These are phyloP conservation scores for Microbotryomycetes sp. DNA, from an alignment of 1,284 basidiomycete genomes.

Conservation along the genomic window DNA sequence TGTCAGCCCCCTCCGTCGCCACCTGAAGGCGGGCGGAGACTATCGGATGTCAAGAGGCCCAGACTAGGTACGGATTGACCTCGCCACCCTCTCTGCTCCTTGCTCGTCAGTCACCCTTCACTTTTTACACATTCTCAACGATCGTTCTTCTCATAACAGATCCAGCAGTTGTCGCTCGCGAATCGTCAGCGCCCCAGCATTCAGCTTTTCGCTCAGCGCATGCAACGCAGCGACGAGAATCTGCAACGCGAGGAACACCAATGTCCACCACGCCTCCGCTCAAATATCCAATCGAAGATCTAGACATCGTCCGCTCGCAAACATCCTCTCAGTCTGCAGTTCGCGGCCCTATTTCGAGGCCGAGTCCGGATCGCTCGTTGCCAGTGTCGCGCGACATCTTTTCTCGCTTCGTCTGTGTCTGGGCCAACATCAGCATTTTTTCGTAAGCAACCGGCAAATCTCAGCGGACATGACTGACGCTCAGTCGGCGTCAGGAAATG, in stretches of 20 bases:
- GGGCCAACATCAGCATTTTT: slow-evolving; percentile 88
- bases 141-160: too few relatives aligned
- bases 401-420: slow-evolving; percentile 76
- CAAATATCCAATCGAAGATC: slow-evolving; percentile 56
- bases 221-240: neutral
- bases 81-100: too few relatives aligned
- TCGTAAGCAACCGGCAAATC: slow-evolving; percentile 56
- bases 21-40: too few relatives aligned
- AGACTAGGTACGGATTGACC: too few relatives aligned
- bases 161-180: too few relatives aligned
- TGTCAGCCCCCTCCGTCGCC: too few relatives aligned
- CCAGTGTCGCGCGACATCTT: slow-evolving; percentile 64
- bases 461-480: neutral
- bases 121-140: too few relatives aligned
- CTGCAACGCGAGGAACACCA: neutral
- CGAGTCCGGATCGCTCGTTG: slow-evolving; percentile 55
- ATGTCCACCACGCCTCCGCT: slow-evolving; percentile 43
- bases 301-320: slow-evolving; percentile 36
- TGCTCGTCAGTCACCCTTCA: too few relatives aligned
- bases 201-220: too few relatives aligned
- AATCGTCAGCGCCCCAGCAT: too few relatives aligned
- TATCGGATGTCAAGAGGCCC: too few relatives aligned
- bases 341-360: slow-evolving; percentile 39
- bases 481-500: slow-evolving; percentile 55
- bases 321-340: neutral